These are phyloP conservation scores for Tylopilus felleus DNA, from an alignment of 768 basidiomycete species.

Conservation along the genomic window DNA sequence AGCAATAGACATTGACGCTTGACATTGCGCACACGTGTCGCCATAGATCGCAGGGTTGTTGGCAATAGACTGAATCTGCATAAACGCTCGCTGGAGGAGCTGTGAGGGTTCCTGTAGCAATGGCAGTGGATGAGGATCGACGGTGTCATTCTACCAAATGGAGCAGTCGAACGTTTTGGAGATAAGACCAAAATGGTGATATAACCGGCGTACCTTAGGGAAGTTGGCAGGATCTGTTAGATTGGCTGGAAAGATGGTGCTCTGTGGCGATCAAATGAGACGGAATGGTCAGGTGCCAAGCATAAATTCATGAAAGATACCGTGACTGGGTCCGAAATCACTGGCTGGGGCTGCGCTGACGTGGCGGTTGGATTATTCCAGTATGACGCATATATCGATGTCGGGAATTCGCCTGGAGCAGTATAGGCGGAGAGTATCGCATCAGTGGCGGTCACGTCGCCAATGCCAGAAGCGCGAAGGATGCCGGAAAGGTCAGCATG, in stretches of 20 bases:
- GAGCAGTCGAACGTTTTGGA: not conserved
- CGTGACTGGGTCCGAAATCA: constrained; percentile 64
- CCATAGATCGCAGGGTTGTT: constrained; percentile 36
- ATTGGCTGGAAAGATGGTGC: constrained; percentile 50
- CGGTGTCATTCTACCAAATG: constrained; percentile 36
- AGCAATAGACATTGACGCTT: constrained; percentile 36
- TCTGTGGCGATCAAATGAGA: constrained; percentile 31
- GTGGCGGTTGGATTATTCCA: constrained; percentile 70
- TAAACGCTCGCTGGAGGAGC: constrained; percentile 39
- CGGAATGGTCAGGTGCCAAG: no score
- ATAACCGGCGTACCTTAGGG: constrained; percentile 36
- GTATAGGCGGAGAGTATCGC: constrained; percentile 43
- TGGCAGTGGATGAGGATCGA: constrained; percentile 45
- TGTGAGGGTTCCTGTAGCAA: constrained; percentile 30
- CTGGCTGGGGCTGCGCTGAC: constrained; percentile 64
- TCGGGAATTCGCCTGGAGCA: constrained; percentile 60
- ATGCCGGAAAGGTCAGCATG: constrained; percentile 15
- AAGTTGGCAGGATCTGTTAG: constrained; percentile 63
- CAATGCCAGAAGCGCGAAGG: constrained; percentile 13
- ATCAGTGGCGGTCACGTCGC: constrained; percentile 6
- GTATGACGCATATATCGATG: constrained; percentile 55
- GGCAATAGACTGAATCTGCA: constrained; percentile 38
- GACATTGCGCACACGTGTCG: constrained; percentile 39
- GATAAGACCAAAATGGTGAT: not conserved
- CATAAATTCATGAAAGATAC: constrained; percentile 29